Conservation (phyloP, 2,329 filamentous ascomycete species). For the Arthrobotrys sphaeroides region DNA sequence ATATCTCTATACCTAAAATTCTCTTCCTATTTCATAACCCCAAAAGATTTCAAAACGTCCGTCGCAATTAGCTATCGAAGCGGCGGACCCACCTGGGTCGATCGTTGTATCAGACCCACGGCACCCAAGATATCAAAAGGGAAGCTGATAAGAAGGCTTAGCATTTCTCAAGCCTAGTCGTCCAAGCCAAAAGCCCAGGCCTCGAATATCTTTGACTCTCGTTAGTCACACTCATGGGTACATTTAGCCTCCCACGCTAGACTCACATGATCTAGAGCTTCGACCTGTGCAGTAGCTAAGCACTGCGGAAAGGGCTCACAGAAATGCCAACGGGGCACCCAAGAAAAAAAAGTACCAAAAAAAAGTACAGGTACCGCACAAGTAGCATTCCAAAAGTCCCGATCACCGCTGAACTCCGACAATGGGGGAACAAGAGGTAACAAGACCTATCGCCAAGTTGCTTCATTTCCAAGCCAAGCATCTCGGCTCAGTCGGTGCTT, state of each 20-base stretch:
- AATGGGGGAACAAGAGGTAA: background rate
- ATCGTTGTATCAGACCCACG: background rate
- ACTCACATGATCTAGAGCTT: background rate
- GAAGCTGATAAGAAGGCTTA: slow-evolving; percentile 39
- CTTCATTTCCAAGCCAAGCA: background rate
- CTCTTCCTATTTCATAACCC: too few species aligned
- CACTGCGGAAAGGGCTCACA: background rate
- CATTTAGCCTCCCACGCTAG: background rate
- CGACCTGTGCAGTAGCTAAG: too few species aligned
- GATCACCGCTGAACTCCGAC: slow-evolving; percentile 4
- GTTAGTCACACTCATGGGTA: background rate
- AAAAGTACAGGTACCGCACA: background rate
- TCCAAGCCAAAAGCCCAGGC: background rate
- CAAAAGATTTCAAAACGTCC: background rate
- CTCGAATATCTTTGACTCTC: slow-evolving; percentile 7
- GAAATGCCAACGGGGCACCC: too few species aligned
- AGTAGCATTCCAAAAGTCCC: background rate
- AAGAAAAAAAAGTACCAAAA: background rate
- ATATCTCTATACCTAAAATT: too few species aligned
- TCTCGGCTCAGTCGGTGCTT: slow-evolving; percentile 5
- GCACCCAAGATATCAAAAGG: slow-evolving; percentile 17
- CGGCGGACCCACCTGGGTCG: background rate
- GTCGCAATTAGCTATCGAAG: slow-evolving; percentile 8
- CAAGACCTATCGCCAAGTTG: slow-evolving; percentile 7
- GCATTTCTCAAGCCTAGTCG: slow-evolving; percentile 1